phyloP scores from a whole-genome alignment of 106 monocot species.

The Platanthera guangdongensis region DNA sequence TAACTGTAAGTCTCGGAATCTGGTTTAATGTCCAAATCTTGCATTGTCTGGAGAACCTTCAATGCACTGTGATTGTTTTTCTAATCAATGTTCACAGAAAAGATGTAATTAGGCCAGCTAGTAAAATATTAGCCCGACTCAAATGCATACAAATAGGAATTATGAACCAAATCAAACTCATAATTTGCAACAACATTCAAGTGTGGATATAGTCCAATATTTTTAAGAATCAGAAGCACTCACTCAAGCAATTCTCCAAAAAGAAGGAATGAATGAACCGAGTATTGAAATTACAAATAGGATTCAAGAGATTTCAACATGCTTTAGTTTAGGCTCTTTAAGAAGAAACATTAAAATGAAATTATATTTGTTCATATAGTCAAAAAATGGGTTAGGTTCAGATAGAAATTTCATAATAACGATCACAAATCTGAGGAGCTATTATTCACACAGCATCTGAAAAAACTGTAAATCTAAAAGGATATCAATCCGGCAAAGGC shows the following conservation, averaged over 20 bases:
- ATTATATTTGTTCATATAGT: background rate
- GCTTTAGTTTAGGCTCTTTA: background rate
- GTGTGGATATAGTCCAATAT: background rate
- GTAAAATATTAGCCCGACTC: background rate
- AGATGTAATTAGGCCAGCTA: background rate
- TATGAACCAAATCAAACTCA: background rate
- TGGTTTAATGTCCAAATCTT: conserved; percentile 45
- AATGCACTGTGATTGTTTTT: conserved; percentile 42
- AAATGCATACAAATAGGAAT: background rate
- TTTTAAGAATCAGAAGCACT: background rate
- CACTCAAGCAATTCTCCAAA: background rate
- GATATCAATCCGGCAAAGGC: too few species aligned
- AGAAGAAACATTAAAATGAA: background rate
- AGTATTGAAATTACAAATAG: background rate
- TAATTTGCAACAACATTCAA: background rate
- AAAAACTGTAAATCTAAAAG: background rate
- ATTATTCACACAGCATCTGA: too few species aligned
- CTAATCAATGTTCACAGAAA: conserved; percentile 14
- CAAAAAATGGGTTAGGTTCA: background rate
- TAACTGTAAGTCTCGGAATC: conserved; percentile 85
- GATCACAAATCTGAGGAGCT: too few species aligned
- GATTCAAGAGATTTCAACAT: conserved; percentile 2
- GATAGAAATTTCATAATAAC: background rate
- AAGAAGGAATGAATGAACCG: background rate
- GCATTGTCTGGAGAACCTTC: conserved; percentile 60